Conservation (phyloP, 768 basidiomycete species). For the Rhodotorula toruloides region DNA sequence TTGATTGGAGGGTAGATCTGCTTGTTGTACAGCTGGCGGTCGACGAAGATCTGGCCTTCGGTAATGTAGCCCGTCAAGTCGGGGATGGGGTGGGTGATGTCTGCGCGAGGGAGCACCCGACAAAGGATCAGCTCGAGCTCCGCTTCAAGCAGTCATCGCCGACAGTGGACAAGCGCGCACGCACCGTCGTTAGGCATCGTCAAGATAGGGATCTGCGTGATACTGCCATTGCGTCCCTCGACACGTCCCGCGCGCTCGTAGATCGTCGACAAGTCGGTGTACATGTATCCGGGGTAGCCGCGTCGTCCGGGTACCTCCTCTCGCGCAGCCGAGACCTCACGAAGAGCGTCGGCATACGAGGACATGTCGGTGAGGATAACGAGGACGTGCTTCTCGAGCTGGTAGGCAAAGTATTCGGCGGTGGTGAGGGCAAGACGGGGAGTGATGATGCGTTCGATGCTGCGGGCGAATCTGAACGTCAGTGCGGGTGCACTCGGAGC, state of each 20-base stretch:
- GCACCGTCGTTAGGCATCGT: conserved; percentile 99
- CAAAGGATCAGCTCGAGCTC: background rate
- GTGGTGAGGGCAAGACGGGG: conserved; percentile 96
- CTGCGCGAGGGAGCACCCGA: conserved; percentile 50
- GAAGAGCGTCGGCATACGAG: conserved; percentile 91
- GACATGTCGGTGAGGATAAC: conserved; percentile 99
- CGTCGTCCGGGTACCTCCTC: conserved; percentile 99
- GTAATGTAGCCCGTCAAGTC: conserved; percentile 99
- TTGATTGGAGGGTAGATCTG: conserved; percentile 99
- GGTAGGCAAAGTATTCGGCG: conserved; percentile 99
- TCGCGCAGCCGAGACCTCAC: conserved; percentile 96
- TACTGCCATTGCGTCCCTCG: conserved; percentile 93
- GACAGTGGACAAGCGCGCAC: conserved; percentile 28
- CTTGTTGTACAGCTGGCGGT: conserved; percentile 91
- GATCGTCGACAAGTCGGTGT: conserved; percentile 92
- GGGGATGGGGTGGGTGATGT: conserved; percentile 99
- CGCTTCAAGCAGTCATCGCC: background rate
- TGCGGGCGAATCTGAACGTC: too few species aligned
- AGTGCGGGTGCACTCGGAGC: too few species aligned
- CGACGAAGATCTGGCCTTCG: conserved; percentile 98
- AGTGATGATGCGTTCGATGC: conserved; percentile 97
- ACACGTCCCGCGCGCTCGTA: conserved; percentile 99
- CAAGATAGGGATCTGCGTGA: conserved; percentile 98
- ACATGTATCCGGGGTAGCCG: conserved; percentile 72
- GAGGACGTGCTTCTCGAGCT: conserved; percentile 97